Conservation (phyloP, 495 filamentous ascomycete genomes). For the Podospora pseudocomata region DNA sequence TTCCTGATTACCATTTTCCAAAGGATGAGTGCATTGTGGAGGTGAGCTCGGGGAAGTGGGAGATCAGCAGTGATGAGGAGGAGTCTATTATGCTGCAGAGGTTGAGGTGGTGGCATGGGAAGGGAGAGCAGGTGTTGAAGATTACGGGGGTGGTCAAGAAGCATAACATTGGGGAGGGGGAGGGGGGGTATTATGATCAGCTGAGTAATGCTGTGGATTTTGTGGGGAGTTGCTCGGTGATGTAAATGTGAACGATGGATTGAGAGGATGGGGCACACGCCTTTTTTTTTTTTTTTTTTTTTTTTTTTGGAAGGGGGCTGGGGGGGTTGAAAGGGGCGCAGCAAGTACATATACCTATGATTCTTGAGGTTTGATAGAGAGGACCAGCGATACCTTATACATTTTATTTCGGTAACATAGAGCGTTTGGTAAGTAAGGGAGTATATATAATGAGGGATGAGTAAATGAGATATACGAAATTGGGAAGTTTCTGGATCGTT, state of each 20-base stretch:
- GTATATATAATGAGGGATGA: too few relatives aligned
- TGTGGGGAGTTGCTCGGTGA: constrained; percentile 34
- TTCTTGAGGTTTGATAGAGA: too few relatives aligned
- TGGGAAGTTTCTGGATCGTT: too few relatives aligned
- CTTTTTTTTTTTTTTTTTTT: too few relatives aligned
- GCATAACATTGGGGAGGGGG: constrained; percentile 37
- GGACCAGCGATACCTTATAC: too few relatives aligned
- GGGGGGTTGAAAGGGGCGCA: too few relatives aligned
- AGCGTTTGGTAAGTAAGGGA: too few relatives aligned
- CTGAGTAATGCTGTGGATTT: constrained; percentile 34
- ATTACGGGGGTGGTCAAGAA: constrained; percentile 65
- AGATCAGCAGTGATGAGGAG: constrained; percentile 67
- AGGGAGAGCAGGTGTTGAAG: constrained; percentile 75
- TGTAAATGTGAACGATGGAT: constrained; percentile 31
- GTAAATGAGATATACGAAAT: too few relatives aligned
- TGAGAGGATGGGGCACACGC: not conserved
- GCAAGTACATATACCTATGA: too few relatives aligned
- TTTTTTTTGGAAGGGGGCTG: too few relatives aligned
- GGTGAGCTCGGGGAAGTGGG: constrained; percentile 85
- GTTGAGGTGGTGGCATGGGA: constrained; percentile 86
- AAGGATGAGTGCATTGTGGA: constrained; percentile 61
- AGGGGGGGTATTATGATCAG: constrained; percentile 47
- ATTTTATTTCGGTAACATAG: too few relatives aligned
- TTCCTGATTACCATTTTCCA: constrained; percentile 94
- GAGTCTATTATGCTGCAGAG: constrained; percentile 64